Evolutionary conservation across 2,329 filamentous ascomycete genomes (phyloP), one percentile per base, ranked within the genome.

Genomic region (Stemphylium lycopersici): DNA sequence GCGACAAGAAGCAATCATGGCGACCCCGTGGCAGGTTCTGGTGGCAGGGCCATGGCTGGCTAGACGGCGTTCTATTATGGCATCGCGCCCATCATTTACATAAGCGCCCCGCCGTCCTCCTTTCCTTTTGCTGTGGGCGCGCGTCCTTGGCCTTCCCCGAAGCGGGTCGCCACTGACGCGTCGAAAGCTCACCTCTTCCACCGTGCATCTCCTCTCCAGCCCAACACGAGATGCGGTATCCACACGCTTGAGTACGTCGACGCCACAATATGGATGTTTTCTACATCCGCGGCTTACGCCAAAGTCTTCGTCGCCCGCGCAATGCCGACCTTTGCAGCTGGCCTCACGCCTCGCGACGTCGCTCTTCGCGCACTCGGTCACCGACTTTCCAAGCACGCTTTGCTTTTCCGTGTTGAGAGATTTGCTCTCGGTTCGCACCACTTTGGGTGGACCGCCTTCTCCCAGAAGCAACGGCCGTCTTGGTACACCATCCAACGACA

Each of bases 211-310:
- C 33, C 31, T 39, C 46, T 33, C 34, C 39, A 44, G 36, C 18
- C 34, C 43, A 29, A 46, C 54, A 43, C 54, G 50, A 51, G 26
- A 20, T 45, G 41, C 20, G 20, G 44, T 59, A 26, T 41, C 56
- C 18, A 56, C 29, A 33, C 22, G 16, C 48, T 52, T 18, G 22
- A 32, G 11, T n/a, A 46, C 12, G 26, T 31, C 38, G 22, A 52
- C 50, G 61, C 61, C 61, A 62, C 61, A 62, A 58, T 58, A 55
- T 63, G 46, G 24, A 44, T 36, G 20, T 36, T 55, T 26, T 61
- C 12, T 52, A 39, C 42, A 22, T 40, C 48, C 33, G 48, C 39
- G 31, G 12, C 29, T 42, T 51, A 24, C 26, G 8, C 15, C 36
- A 40, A 18, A 20, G n/a, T 18, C 40, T 42, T 16, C 44, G 37